phyloP scores from a whole-genome alignment of 208 protist genomes.

The Trichomonas vaginalis region DNA sequence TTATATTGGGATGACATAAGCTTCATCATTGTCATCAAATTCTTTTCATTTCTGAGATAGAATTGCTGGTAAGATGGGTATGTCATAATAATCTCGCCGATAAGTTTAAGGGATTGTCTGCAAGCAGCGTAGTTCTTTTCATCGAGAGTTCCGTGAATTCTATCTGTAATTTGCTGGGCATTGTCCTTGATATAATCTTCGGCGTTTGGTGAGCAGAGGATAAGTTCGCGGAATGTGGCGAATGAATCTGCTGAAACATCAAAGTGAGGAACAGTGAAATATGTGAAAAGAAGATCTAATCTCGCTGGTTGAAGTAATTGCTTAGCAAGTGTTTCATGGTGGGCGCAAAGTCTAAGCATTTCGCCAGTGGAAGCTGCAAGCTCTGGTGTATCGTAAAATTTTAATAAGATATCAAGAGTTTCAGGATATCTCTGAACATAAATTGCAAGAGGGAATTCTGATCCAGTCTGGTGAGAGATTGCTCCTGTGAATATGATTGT shows the following conservation, averaged over 20 bases:
- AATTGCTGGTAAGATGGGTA: not conserved
- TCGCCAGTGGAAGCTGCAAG: not conserved
- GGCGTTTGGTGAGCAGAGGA: not conserved
- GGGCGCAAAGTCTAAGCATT: not conserved
- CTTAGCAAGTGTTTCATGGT: not conserved
- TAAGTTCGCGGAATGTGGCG: not conserved
- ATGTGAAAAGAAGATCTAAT: not conserved
- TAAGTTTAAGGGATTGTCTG: not conserved
- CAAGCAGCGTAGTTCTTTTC: not conserved
- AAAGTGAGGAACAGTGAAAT: not conserved
- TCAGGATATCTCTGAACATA: not conserved
- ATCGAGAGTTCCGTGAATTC: not conserved
- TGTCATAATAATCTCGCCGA: not conserved
- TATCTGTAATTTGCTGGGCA: not conserved
- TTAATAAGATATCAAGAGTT: not conserved
- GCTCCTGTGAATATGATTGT: not conserved
- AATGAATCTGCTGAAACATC: slow-evolving; percentile 16
- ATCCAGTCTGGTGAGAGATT: not conserved
- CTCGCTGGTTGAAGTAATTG: not conserved
- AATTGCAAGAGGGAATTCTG: not conserved
- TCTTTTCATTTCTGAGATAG: not conserved
- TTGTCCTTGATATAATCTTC: not conserved
- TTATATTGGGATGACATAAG: not conserved
- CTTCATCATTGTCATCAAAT: not conserved
- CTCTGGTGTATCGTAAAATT: not conserved